Evolutionary conservation across 768 basidiomycete species (phyloP).

Genomic region (Pluteus cervinus): DNA sequence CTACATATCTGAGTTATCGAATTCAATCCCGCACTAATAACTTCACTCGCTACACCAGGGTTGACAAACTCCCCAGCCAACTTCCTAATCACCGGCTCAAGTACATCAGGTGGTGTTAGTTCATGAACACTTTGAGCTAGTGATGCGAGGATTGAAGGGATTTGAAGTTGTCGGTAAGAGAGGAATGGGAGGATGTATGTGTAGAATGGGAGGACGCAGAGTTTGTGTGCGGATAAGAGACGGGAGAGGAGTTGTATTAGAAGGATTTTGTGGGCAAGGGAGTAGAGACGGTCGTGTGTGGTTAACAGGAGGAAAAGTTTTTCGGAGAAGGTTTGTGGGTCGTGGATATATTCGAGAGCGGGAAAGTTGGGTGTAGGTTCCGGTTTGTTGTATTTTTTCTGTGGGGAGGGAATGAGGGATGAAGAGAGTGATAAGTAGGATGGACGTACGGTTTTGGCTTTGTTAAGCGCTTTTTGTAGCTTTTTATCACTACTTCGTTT

Average conservation of each 20-base stretch:
- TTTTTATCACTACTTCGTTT: conserved; percentile 79
- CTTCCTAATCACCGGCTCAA: conserved; percentile 86
- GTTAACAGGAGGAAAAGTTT: conserved; percentile 83
- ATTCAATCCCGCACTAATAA: conserved; percentile 95
- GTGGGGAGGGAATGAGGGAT: conserved; percentile 5
- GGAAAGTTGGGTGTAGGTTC: conserved; percentile 67
- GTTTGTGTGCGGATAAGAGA: conserved; percentile 89
- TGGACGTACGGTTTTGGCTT: conserved; percentile 60
- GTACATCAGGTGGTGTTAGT: conserved; percentile 87
- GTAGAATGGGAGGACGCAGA: conserved; percentile 92
- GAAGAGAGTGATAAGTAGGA: background rate
- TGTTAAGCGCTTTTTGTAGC: conserved; percentile 64
- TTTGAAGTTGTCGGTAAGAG: conserved; percentile 83
- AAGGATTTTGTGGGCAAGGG: conserved; percentile 94
- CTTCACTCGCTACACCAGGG: conserved; percentile 92
- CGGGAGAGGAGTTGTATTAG: conserved; percentile 95
- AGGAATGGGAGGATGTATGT: conserved; percentile 95
- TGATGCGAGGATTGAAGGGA: conserved; percentile 89
- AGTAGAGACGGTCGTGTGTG: conserved; percentile 89
- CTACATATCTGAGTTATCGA: conserved; percentile 92
- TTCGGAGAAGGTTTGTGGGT: conserved; percentile 94
- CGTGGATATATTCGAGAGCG: conserved; percentile 86
- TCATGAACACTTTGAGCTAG: conserved; percentile 95
- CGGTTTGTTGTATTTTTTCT: conserved; percentile 30
- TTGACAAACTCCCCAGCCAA: conserved; percentile 95